These are phyloP conservation scores for Noccaea bulbosa DNA, from an alignment of 345 rosid species.

Conservation along the genomic window DNA sequence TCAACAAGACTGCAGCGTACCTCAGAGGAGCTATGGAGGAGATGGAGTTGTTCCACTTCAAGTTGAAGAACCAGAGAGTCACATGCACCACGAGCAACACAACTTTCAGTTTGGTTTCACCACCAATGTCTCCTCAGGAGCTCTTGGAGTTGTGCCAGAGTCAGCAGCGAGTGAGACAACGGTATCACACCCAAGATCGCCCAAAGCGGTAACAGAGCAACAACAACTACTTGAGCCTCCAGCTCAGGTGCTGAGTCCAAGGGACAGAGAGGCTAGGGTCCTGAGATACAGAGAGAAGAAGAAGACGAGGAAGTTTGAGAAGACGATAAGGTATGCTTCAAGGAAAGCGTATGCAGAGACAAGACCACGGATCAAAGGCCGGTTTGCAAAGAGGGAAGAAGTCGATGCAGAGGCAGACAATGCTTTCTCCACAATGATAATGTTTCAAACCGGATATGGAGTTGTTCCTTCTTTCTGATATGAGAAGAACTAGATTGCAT, in stretches of 20 bases:
- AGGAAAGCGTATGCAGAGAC: conserved; percentile 94
- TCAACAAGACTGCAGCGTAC: conserved; percentile 32
- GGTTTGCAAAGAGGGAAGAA: conserved; percentile 85
- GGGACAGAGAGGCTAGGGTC: conserved; percentile 94
- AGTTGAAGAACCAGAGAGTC: conserved; percentile 23
- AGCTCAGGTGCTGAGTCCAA: conserved; percentile 63
- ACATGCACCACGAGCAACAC: conserved; percentile 42
- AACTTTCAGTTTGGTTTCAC: conserved; percentile 56
- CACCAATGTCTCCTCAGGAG: conserved; percentile 54
- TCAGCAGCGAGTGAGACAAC: conserved; percentile 63
- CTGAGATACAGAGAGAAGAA: conserved; percentile 92
- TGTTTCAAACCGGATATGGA: conserved; percentile 63
- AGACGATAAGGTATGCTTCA: conserved; percentile 95
- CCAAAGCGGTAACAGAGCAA: conserved; percentile 61
- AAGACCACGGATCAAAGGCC: conserved; percentile 91
- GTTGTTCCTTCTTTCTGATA: conserved; percentile 73
- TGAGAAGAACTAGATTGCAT: conserved; percentile 21
- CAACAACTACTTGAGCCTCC: conserved; percentile 50
- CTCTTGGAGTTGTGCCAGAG: conserved; percentile 65
- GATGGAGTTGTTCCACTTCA: conserved; percentile 42
- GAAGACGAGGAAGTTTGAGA: conserved; percentile 86
- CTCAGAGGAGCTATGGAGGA: conserved; percentile 31
- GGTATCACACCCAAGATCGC: conserved; percentile 54
- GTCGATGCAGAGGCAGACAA: conserved; percentile 65
- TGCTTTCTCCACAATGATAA: conserved; percentile 57